These are phyloP conservation scores for Boletus fagicola DNA, from an alignment of 768 basidiomycete genomes.

Conservation along the genomic window DNA sequence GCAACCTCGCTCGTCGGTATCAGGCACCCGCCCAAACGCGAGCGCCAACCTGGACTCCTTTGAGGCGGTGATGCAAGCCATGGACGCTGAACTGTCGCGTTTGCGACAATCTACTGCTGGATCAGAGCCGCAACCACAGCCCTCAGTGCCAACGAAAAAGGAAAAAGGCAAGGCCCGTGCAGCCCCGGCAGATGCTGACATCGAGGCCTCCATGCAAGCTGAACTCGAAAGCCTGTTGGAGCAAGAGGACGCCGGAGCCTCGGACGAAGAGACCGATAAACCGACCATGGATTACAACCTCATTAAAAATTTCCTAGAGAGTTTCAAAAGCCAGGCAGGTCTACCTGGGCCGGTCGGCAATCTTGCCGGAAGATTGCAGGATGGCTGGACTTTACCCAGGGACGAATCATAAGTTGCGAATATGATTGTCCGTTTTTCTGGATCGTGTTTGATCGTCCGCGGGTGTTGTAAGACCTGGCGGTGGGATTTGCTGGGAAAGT, in stretches of 20 bases:
- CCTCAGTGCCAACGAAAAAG: slow-evolving; percentile 40
- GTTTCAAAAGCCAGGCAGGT: slow-evolving; percentile 90
- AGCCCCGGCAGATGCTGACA: slow-evolving; percentile 41
- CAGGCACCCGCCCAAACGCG: slow-evolving; percentile 40
- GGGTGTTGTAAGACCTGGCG: background rate
- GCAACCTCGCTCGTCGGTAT: slow-evolving; percentile 21
- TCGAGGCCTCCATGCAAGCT: slow-evolving; percentile 86
- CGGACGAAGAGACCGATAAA: slow-evolving; percentile 51
- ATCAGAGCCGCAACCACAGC: slow-evolving; percentile 15
- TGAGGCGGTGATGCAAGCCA: slow-evolving; percentile 93
- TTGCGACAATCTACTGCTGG: slow-evolving; percentile 32
- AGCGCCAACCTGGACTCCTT: slow-evolving; percentile 87
- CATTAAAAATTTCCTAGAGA: slow-evolving; percentile 96
- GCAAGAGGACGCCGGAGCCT: slow-evolving; percentile 42
- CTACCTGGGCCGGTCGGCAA: slow-evolving; percentile 89
- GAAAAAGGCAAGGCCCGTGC: slow-evolving; percentile 40
- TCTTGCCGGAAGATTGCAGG: slow-evolving; percentile 79
- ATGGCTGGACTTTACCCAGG: slow-evolving; percentile 71
- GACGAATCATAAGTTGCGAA: slow-evolving; percentile 46
- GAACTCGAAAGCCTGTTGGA: slow-evolving; percentile 72
- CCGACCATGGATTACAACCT: slow-evolving; percentile 77
- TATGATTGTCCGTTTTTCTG: background rate
- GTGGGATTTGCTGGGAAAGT: background rate
- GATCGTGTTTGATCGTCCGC: background rate
- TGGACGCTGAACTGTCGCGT: slow-evolving; percentile 79